Evolutionary conservation across 2,329 filamentous ascomycete genomes (phyloP).

Genomic region (Orbilia blumenaviensis): DNA sequence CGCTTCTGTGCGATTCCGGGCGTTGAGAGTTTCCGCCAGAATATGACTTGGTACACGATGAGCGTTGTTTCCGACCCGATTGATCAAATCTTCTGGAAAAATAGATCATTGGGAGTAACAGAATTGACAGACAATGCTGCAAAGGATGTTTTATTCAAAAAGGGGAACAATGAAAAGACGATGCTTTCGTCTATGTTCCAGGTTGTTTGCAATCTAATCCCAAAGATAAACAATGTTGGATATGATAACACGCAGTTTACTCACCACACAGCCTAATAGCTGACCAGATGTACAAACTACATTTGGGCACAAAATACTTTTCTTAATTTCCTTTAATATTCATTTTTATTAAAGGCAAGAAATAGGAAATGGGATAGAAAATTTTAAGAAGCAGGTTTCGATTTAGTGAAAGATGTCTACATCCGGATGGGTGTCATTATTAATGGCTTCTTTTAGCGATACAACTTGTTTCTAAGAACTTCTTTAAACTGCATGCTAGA

Average conservation of each 20-base stretch:
- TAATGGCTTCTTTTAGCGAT: not conserved
- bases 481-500: not conserved
- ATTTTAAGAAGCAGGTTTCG: not conserved
- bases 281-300: no score
- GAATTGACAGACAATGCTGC: constrained; percentile 30
- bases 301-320: not conserved
- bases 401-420: not conserved
- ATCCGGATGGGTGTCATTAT: not conserved
- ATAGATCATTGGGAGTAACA: constrained; percentile 11
- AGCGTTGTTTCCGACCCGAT: constrained; percentile 30
- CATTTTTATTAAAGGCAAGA: not conserved
- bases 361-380: not conserved
- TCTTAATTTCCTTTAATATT: not conserved
- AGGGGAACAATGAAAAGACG: constrained; percentile 12
- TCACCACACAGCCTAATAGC: constrained; percentile 10
- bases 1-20: constrained; percentile 28
- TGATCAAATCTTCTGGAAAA: constrained; percentile 40
- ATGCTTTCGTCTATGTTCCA: constrained; percentile 33
- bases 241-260: constrained; percentile 46
- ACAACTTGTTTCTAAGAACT: not conserved
- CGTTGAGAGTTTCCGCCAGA: constrained; percentile 18
- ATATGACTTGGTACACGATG: constrained; percentile 47
- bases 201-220: constrained; percentile 36
- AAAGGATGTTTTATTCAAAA: constrained; percentile 33
- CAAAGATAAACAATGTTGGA: constrained; percentile 50